Percentiles rank a stretch among this genome's conserved stretches.
phyloP scores from a whole-genome alignment of 2,329 filamentous ascomycete genomes.

The Emmonsiellopsis sp. region DNA sequence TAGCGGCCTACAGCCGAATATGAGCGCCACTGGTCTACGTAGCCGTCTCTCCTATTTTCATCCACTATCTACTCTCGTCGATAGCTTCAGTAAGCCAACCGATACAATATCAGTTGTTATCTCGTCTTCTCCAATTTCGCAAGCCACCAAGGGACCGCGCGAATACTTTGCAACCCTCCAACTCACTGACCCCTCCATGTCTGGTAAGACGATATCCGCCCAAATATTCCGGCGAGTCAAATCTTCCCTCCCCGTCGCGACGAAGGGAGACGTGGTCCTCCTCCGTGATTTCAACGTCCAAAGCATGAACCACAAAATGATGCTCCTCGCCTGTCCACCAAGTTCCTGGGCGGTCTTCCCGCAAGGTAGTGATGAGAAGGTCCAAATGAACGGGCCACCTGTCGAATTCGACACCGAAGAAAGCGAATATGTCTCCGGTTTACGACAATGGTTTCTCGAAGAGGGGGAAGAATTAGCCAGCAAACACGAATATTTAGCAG shows the following conservation, averaged over 20 bases:
- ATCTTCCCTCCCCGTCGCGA: constrained; percentile 27
- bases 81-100: constrained; percentile 30
- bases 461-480: constrained; percentile 25
- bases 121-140: constrained; percentile 21
- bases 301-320: constrained; percentile 29
- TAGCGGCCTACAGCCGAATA: constrained; percentile 12
- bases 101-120: constrained; percentile 35
- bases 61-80: constrained; percentile 32
- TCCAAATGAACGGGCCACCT: constrained; percentile 27
- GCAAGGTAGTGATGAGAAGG: constrained; percentile 15
- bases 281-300: constrained; percentile 38
- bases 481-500: constrained; percentile 16
- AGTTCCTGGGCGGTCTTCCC: constrained; percentile 40
- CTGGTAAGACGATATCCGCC: constrained; percentile 26
- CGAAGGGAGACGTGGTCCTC: constrained; percentile 33
- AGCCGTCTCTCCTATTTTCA: constrained; percentile 35
- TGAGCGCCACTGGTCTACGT: constrained; percentile 26
- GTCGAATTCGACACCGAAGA: constrained; percentile 33
- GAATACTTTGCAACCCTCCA: constrained; percentile 33
- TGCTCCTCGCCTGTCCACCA: constrained; percentile 31
- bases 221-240: constrained; percentile 35
- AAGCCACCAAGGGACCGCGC: constrained; percentile 27
- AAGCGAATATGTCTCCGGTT: constrained; percentile 20
- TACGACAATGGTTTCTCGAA: constrained; percentile 34
- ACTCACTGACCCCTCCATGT: constrained; percentile 36